Percentiles rank a stretch among this genome's conserved stretches.
These are phyloP conservation scores for Crucihimalaya himalaica DNA, from an alignment of 345 rosid species.

Conservation along the genomic window DNA sequence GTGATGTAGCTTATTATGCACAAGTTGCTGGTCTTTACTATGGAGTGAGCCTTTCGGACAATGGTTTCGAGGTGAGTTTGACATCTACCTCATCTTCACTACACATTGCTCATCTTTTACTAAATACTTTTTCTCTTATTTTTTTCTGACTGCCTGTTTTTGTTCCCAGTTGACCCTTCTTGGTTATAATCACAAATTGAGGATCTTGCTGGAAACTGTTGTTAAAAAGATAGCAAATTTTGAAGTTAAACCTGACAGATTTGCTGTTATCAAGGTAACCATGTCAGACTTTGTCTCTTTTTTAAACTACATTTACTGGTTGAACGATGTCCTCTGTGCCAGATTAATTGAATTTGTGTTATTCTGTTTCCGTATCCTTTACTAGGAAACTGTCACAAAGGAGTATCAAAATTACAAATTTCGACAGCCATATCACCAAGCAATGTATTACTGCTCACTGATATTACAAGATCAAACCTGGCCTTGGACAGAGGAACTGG, in stretches of 20 bases:
- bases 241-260: slow-evolving; percentile 77
- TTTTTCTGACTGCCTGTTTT: slow-evolving; percentile 5
- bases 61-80: slow-evolving; percentile 75
- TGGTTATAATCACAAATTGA: slow-evolving; percentile 92
- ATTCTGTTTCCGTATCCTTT: not conserved
- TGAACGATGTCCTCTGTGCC: not conserved
- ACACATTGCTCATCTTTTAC: not conserved
- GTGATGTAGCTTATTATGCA: slow-evolving; percentile 83
- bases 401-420: slow-evolving; percentile 76
- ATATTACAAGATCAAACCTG: slow-evolving; percentile 66
- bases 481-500: slow-evolving; percentile 80
- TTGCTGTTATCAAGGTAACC: slow-evolving; percentile 83
- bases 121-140: not conserved
- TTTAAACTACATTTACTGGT: not conserved
- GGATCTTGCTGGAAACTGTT: slow-evolving; percentile 74
- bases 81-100: not conserved
- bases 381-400: slow-evolving; percentile 75
- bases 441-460: slow-evolving; percentile 72
- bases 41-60: slow-evolving; percentile 48
- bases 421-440: slow-evolving; percentile 83
- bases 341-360: slow-evolving; percentile 15
- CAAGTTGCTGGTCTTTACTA: slow-evolving; percentile 88
- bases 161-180: slow-evolving; percentile 60
- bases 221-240: slow-evolving; percentile 67
- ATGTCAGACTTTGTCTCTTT: not conserved